phyloP scores from a whole-genome alignment of 2,329 filamentous ascomycete species.

The Penicillium sp. region DNA sequence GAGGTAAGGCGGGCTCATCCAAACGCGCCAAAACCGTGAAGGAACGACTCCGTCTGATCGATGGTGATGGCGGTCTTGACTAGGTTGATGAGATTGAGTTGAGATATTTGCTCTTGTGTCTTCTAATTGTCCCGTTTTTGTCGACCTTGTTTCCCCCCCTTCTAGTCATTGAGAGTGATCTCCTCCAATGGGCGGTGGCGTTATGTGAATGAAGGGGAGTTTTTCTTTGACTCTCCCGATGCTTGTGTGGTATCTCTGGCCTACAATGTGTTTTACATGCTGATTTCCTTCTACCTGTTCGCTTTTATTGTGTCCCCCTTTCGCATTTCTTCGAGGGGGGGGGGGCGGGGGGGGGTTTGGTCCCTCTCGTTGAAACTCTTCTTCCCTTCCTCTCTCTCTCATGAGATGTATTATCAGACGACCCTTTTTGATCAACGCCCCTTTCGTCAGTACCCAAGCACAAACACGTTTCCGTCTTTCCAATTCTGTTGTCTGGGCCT shows the following conservation, averaged over 20 bases:
- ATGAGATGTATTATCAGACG: conserved; percentile 24
- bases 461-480: background rate
- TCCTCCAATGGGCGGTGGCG: conserved; percentile 16
- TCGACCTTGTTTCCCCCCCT: conserved; percentile 4
- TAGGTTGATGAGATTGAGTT: conserved; percentile 8
- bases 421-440: conserved; percentile 5
- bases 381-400: conserved; percentile 7
- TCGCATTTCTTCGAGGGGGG: too few species aligned
- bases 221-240: conserved; percentile 6
- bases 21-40: conserved; percentile 59
- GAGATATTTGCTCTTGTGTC: background rate
- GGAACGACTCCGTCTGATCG: conserved; percentile 42
- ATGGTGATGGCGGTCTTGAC: conserved; percentile 38
- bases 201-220: conserved; percentile 4
- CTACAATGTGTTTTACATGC: background rate
- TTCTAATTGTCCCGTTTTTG: too few species aligned
- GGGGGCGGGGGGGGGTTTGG: too few species aligned
- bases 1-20: conserved; percentile 47
- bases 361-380: conserved; percentile 2
- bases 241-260: conserved; percentile 1
- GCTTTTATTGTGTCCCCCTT: too few species aligned
- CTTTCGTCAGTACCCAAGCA: background rate
- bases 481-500: background rate
- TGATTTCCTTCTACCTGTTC: conserved; percentile 8
- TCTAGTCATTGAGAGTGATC: too few species aligned